Evolutionary conservation across 306 rosid species (phyloP), one percentile per base, ranked within the genome.

Genomic region (Pterocarpus macrocarpus): DNA sequence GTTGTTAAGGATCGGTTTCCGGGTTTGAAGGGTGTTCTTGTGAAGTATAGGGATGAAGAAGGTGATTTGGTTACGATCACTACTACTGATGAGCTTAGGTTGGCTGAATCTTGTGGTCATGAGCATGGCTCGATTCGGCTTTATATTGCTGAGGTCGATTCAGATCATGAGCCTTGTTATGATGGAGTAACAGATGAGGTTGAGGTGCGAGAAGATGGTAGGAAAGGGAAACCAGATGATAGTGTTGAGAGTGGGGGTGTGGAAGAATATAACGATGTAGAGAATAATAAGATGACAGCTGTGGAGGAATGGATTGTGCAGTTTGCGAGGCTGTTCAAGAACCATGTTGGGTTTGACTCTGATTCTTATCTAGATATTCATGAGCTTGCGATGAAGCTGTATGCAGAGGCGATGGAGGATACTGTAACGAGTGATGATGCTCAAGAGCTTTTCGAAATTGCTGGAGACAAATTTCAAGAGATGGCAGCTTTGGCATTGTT

Each of bases 51-150:
- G 81, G 97, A 95, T 75, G 91, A 82, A 83, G 98, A 91, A 69
- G 97, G 97, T 44, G 98, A 95, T 85, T 90, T 95, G 91, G 89
- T 95, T 83, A 95, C 97, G 9, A 91, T 95, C 44, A 91, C 95
- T 35, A 89, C 90, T 45, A 83, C 92, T 1, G 80, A 86, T 76
- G 97, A 95, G 68, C 82, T 95, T 69, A 91, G 92, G 89, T 64
- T 83, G 39, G 97, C 93, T 58, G 94, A 90, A 79, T 85, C 90
- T 52, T 89, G 77, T 12, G 70, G 80, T 84, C 87, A 85, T 59
- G 75, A 64, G 38, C 87, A 76, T 69, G 92, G 94, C 1, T 88
- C 95, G 0, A 84, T 91, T 81, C 83, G 93, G 75, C 76, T 95
- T 61, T 93, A 85, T 80, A 45, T 92, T 30, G 59, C 86, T 11